Evolutionary conservation across 2,329 filamentous ascomycete species (phyloP).

Genomic region (Alternaria dauci): DNA sequence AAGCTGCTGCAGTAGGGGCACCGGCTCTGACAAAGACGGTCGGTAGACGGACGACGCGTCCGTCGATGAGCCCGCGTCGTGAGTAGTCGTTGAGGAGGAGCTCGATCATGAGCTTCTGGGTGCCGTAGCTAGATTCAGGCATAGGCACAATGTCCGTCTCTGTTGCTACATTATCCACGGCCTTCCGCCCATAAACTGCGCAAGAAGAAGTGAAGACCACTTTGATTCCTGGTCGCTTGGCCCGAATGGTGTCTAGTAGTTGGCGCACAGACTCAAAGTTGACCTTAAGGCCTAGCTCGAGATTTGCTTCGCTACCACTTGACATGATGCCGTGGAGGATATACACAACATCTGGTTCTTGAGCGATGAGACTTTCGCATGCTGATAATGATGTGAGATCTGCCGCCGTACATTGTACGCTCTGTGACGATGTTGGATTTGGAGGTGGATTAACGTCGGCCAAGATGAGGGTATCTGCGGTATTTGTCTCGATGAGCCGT

Average conservation of each 20-base stretch:
- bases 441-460: conserved; percentile 65
- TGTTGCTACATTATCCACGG: conserved; percentile 54
- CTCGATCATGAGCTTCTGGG: conserved; percentile 70
- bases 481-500: conserved; percentile 60
- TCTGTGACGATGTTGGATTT: conserved; percentile 57
- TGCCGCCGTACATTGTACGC: conserved; percentile 60
- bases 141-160: conserved; percentile 62
- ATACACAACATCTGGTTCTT: conserved; percentile 55
- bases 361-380: conserved; percentile 36
- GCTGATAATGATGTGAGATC: conserved; percentile 58
- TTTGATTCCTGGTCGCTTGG: conserved; percentile 61
- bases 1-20: conserved; percentile 67
- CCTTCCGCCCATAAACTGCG: conserved; percentile 68
- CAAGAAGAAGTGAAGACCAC: conserved; percentile 70
- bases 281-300: conserved; percentile 66
- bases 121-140: conserved; percentile 69
- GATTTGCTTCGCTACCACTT: conserved; percentile 68
- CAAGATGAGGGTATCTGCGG: conserved; percentile 60
- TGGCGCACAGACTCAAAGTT: conserved; percentile 68
- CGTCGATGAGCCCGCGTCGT: conserved; percentile 66
- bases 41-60: conserved; percentile 66
- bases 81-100: conserved; percentile 70
- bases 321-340: conserved; percentile 75
- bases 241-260: conserved; percentile 62
- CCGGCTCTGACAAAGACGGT: conserved; percentile 70